These are phyloP conservation scores for Termitomyces eurrhizus DNA, from an alignment of 768 basidiomycete species.

Conservation along the genomic window DNA sequence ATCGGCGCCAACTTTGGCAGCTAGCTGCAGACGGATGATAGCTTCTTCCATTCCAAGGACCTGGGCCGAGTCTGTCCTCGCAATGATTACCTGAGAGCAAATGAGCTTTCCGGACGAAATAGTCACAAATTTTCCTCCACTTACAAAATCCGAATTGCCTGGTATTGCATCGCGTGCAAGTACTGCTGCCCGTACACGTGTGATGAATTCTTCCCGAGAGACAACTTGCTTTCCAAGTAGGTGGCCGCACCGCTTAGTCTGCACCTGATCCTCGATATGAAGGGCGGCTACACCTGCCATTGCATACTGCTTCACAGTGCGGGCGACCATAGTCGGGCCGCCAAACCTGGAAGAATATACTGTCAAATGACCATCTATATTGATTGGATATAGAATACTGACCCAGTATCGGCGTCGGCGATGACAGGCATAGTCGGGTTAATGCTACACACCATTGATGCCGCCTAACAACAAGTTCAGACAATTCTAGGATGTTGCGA, in stretches of 20 bases:
- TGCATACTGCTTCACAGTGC: slow-evolving; percentile 69
- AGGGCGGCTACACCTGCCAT: slow-evolving; percentile 68
- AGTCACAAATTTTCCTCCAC: slow-evolving; percentile 10
- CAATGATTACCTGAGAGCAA: slow-evolving; percentile 55
- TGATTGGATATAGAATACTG: slow-evolving; percentile 11
- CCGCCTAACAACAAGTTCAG: slow-evolving; percentile 35
- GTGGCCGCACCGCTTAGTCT: slow-evolving; percentile 80
- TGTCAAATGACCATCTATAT: background rate
- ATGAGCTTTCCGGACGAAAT: background rate
- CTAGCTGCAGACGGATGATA: slow-evolving; percentile 58
- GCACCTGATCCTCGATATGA: slow-evolving; percentile 82
- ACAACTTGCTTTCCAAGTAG: slow-evolving; percentile 80
- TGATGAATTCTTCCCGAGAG: slow-evolving; percentile 70
- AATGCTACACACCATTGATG: slow-evolving; percentile 66
- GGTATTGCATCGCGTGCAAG: slow-evolving; percentile 74
- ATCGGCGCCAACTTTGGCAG: slow-evolving; percentile 71
- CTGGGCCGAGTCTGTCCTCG: slow-evolving; percentile 75
- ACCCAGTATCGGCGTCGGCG: slow-evolving; percentile 81
- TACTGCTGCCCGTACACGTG: slow-evolving; percentile 74
- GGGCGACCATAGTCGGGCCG: slow-evolving; percentile 71
- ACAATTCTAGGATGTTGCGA: background rate
- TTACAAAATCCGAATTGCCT: slow-evolving; percentile 69
- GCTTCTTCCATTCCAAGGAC: slow-evolving; percentile 80
- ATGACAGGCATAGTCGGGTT: slow-evolving; percentile 67
- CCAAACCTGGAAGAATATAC: slow-evolving; percentile 42